Evolutionary conservation across 176 grass and related monocot genomes (phyloP), one percentile per base, ranked within the genome.

Genomic region (Eleusine coracana): DNA sequence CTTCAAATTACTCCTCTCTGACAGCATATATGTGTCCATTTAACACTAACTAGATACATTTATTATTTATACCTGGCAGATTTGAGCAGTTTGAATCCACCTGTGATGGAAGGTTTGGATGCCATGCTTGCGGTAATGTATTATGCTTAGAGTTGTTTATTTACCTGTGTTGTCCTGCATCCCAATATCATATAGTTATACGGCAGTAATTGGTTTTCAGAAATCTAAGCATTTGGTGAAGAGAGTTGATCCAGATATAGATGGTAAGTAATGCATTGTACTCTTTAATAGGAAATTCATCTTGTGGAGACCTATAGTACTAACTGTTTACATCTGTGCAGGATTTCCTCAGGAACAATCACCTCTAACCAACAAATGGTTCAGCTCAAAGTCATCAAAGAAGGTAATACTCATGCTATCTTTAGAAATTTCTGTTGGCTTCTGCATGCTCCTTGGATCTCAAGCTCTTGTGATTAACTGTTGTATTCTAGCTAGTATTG

Each of bases 101-200:
- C 96, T 63, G 70, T 86, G 40, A 96, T 99, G 96, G 96, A 99
- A 69, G 93, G 91, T 66, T 87, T 99, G 66, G 96, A 99, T 87
- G 52, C 62, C 80, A 66, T 89, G 13, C 86, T 96, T 31, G 82
- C 70, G 11, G 96, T 99, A 84, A 93, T 87, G 4, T 44, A 27
- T 52, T 12, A 79, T 71, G 13, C 55, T 58, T 10, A 1, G 1
- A 12, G 21, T 42, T 0, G 8, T 64, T 6, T 50, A 4, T 58
- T 60, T 7, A 36, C 6, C 44, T 17, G 0, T 5, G 21, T 27
- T 14, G n/a, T 58, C 9, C 23, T 79, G 15, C 17, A 52, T 75
- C 5, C 21, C 61, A 50, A 12, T 51, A 25, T 3, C 49, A 27
- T 39, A 13, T 77, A 87, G 82, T 86, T 23, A 76, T 77, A 10